Conservation (phyloP, 129 eudicot genomes). For the sunflower (Helianthus annuus) region DNA sequence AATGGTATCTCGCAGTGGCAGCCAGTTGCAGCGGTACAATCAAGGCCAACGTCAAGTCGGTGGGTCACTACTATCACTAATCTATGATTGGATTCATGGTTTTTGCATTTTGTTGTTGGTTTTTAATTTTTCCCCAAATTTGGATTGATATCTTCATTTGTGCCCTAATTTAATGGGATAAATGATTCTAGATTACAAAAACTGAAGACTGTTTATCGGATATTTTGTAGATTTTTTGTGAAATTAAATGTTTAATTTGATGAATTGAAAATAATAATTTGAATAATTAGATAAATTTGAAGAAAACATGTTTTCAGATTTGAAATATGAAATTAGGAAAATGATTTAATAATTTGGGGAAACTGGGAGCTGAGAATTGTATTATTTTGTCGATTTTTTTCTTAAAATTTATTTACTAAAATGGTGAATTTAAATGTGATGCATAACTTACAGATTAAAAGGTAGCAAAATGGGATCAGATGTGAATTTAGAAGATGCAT, state of each 20-base stretch:
- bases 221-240: no score
- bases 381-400: background rate
- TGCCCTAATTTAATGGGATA: background rate
- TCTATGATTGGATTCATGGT: background rate
- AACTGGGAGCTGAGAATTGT: background rate
- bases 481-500: constrained; percentile 37
- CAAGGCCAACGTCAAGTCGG: constrained; percentile 76
- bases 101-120: background rate
- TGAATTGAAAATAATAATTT: background rate
- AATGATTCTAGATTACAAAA: background rate
- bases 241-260: background rate
- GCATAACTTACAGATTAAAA: constrained; percentile 78
- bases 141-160: background rate
- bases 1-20: constrained; percentile 75
- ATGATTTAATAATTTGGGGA: background rate
- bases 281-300: background rate
- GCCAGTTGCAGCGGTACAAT: constrained; percentile 74
- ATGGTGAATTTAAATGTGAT: constrained; percentile 25
- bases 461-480: constrained; percentile 23
- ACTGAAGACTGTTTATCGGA: background rate
- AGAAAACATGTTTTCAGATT: background rate
- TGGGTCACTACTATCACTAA: constrained; percentile 46
- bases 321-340: background rate
- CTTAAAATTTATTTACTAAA: constrained; percentile 15
- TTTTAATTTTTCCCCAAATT: background rate